phyloP scores from a whole-genome alignment of 345 rosid species.

The Rubroshorea leprosula region DNA sequence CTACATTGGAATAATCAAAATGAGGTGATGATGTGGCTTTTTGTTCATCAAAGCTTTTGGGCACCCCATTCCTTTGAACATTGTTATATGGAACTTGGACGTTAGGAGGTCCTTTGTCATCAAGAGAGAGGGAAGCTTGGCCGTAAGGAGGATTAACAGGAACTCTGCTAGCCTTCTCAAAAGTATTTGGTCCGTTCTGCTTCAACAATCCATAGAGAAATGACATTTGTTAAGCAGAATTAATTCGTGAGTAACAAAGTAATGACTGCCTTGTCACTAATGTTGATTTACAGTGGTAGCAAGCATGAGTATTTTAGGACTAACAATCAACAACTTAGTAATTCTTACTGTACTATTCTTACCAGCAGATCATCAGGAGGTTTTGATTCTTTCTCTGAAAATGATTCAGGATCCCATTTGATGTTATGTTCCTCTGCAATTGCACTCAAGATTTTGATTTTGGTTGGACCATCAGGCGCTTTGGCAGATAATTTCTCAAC shows the following conservation, averaged over 20 bases:
- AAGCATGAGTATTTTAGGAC: not conserved
- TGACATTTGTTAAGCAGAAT: conserved; percentile 4
- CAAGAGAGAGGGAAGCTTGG: conserved; percentile 19
- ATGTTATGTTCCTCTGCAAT: conserved; percentile 79
- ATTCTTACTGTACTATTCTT: conserved; percentile 15
- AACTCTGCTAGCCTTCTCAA: conserved; percentile 25
- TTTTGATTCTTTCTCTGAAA: conserved; percentile 47
- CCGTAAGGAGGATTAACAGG: conserved; percentile 29
- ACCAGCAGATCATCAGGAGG: conserved; percentile 56
- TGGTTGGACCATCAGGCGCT: conserved; percentile 82
- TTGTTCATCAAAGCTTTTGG: conserved; percentile 23
- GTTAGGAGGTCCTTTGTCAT: conserved; percentile 26
- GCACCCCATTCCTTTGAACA: conserved; percentile 28
- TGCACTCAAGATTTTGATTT: conserved; percentile 58
- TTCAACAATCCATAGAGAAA: conserved; percentile 17
- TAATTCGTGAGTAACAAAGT: not conserved
- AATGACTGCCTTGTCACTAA: not conserved
- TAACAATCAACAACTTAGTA: conserved; percentile 6
- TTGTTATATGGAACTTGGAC: conserved; percentile 31
- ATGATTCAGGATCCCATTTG: conserved; percentile 64
- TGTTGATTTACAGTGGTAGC: not conserved
- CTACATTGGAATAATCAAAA: conserved; percentile 22
- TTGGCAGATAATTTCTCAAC: conserved; percentile 73
- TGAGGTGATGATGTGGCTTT: conserved; percentile 31
- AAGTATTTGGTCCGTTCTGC: conserved; percentile 65